A percentile compares a stretch with the other conserved stretches of the same genome.
Conservation (phyloP, 805 yeast species). For the Maudiozyma saulgeensis region DNA sequence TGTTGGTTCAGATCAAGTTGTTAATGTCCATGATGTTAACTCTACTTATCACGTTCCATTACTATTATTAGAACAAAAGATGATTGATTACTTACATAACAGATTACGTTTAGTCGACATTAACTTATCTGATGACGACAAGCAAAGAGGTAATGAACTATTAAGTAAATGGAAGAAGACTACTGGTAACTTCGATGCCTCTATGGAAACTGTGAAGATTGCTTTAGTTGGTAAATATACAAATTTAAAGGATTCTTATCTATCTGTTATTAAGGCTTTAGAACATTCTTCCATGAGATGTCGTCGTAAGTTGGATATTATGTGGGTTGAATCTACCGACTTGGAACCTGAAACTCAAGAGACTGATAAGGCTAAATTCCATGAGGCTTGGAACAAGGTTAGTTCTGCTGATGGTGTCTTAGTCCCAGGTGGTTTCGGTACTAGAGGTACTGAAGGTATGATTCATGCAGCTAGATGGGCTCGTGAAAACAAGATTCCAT, state of each 20-base stretch:
- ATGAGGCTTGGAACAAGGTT: conserved; percentile 89
- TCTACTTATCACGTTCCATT: conserved; percentile 97
- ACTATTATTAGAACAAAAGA: conserved; percentile 74
- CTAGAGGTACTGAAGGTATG: conserved; percentile 98
- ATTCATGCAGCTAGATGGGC: conserved; percentile 95
- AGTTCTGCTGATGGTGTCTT: conserved; percentile 93
- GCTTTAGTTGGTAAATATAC: conserved; percentile 98
- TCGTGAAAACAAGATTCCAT: conserved; percentile 90
- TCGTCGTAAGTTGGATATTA: conserved; percentile 71
- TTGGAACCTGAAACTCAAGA: conserved; percentile 66
- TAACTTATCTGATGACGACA: conserved; percentile 39
- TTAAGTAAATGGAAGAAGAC: conserved; percentile 71
- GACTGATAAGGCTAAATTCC: conserved; percentile 64
- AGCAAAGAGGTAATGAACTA: conserved; percentile 56
- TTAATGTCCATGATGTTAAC: conserved; percentile 93
- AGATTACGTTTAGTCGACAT: conserved; percentile 55
- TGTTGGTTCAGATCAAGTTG: conserved; percentile 95
- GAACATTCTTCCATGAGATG: conserved; percentile 94
- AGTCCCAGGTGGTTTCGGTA: conserved; percentile 98
- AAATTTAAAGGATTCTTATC: conserved; percentile 85
- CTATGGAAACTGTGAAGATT: conserved; percentile 80
- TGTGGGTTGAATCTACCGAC: conserved; percentile 93
- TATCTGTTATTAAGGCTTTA: conserved; percentile 87
- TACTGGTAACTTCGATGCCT: conserved; percentile 71
- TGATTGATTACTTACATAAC: conserved; percentile 60